Evolutionary conservation across 2,329 filamentous ascomycete species (phyloP), one percentile per base, ranked within the genome.

Genomic region (Pseudocercospora ulei): DNA sequence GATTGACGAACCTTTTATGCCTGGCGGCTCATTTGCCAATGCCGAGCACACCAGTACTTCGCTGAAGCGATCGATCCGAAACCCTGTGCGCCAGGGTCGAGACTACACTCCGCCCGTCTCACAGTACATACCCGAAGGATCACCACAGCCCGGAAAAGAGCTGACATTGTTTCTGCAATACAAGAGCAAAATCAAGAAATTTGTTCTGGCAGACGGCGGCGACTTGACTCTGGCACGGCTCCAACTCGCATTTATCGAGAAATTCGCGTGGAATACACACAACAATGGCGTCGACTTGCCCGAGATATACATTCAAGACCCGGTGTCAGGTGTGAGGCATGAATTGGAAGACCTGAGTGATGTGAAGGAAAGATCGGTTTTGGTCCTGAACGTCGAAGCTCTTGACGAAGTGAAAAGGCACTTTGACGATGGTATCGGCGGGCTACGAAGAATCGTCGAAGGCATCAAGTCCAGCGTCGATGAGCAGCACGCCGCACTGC

Each of bases 191-290:
- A 87, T 96, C 52, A 96, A 95, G 65, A 96, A 96, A 60, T 92
- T 92, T 58, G 77, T 94, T 9, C 72, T 96, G 20, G 67, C 83
- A 0, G 86, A 92, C 58, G 88, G 88, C 1, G 78, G 79, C 19
- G 85, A 88, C 46, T 70, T 98, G 7, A 88, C 84, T 2, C 80
- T 95, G 43, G 86, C 86, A 1, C 76, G 87, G 14, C 64, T 98
- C 41, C 88, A 98, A 60, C 72, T 98, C 17, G 88, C 90, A 1
- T 98, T 98, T 54, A 98, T 98, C 52, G 90, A 98, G 52, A 98
- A 95, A 59, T 98, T 98, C 58, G 90, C 88, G 0, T 98, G 92
- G 87, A 96, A 94, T 54, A 95, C 88, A 1, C 87, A 96, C 53
- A 81, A 85, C 44, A 92, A 95, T 54, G 90, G 90, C 5, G 76